Conservation (phyloP, 257 asterid species). For the Marsdenia floribunda region DNA sequence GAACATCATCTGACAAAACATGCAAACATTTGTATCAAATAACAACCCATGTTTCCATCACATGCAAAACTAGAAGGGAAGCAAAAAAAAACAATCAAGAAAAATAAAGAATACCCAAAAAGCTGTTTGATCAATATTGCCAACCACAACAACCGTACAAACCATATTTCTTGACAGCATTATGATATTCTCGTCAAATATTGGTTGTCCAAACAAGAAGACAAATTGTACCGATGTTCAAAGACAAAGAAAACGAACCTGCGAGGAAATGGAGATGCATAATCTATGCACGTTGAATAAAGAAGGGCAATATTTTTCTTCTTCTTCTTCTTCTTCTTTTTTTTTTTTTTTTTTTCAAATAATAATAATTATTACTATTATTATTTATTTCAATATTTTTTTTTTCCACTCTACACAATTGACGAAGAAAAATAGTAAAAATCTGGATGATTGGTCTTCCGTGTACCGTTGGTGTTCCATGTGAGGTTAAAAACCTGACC, state of each 20-base stretch:
- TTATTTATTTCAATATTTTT: not conserved
- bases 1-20: not conserved
- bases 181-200: not conserved
- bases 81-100: not conserved
- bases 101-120: not conserved
- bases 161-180: not conserved
- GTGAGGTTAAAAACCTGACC: slow-evolving; percentile 19
- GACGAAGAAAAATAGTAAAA: not conserved
- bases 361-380: too few relatives aligned
- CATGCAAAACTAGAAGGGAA: not conserved
- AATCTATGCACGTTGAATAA: slow-evolving; percentile 20
- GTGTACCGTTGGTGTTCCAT: slow-evolving; percentile 21
- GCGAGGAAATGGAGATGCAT: slow-evolving; percentile 25
- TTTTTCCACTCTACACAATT: not conserved
- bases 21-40: not conserved
- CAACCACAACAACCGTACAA: not conserved
- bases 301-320: not conserved
- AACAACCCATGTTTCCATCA: not conserved
- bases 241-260: slow-evolving; percentile 23
- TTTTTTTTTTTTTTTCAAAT: too few relatives aligned
- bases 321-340: not conserved
- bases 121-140: not conserved
- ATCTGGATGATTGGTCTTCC: slow-evolving; percentile 10
- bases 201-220: slow-evolving; percentile 1
- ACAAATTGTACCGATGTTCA: not conserved